Percentiles rank a stretch among this genome's conserved stretches.
Evolutionary conservation across 805 yeast species (phyloP).

Genomic region (Zygotorulaspora florentina): DNA sequence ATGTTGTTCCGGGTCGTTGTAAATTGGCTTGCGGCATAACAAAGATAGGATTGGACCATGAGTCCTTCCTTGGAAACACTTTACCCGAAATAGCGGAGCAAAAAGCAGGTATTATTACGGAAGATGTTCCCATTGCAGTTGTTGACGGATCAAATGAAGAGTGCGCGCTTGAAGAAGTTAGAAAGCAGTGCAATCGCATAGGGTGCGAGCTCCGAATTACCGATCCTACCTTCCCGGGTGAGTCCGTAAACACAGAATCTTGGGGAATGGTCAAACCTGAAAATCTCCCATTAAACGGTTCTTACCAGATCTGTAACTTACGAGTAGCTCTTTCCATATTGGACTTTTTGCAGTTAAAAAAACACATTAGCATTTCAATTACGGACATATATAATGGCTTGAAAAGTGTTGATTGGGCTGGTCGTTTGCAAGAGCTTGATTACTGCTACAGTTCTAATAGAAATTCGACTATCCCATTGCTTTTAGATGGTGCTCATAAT

Average conservation of each 20-base stretch:
- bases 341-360: constrained; percentile 33
- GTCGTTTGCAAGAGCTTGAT: constrained; percentile 61
- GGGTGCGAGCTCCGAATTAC: constrained; percentile 32
- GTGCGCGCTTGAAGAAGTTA: constrained; percentile 47
- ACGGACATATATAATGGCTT: constrained; percentile 50
- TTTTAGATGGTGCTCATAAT: constrained; percentile 94
- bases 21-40: constrained; percentile 70
- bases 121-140: constrained; percentile 52
- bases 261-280: constrained; percentile 33
- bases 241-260: constrained; percentile 23
- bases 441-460: constrained; percentile 24
- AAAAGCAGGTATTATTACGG: constrained; percentile 76
- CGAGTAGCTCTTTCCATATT: constrained; percentile 61
- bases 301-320: constrained; percentile 67
- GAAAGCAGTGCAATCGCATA: constrained; percentile 33
- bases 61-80: constrained; percentile 64
- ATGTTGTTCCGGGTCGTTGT: constrained; percentile 49
- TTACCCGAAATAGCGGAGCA: constrained; percentile 63
- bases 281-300: constrained; percentile 60
- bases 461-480: constrained; percentile 25
- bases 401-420: constrained; percentile 69
- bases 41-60: constrained; percentile 85
- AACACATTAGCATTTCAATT: constrained; percentile 30
- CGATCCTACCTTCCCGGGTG: constrained; percentile 9
- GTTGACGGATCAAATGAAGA: constrained; percentile 64